Evolutionary conservation across 495 filamentous ascomycete genomes (phyloP), one percentile per base, ranked within the genome.

Genomic region (Xylaria intraflava): DNA sequence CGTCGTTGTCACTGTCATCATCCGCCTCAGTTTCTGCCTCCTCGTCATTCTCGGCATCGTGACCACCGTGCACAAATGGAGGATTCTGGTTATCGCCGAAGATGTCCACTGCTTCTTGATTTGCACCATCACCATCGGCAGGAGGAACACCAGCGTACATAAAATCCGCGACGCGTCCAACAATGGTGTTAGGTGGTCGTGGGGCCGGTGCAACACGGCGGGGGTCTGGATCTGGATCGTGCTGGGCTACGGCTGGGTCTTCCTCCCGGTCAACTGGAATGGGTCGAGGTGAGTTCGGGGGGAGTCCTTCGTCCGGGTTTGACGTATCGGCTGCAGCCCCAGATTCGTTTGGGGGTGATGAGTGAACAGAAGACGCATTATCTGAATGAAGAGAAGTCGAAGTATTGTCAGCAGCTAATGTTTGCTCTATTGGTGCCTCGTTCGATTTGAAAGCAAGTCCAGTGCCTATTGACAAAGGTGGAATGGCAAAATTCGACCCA

Each of bases 81-180:
- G 53, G 61, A 20, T 65, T 68, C 31, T 71, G 71, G 29, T 81
- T 75, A 16, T 67, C 65, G 41, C 49, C 67, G 22, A 70, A 68
- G 4, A 66, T 70, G 27, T 72, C 76, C 0, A 62, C 62, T 9
- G 69, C 63, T 17, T 75, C 67, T 2, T 67, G 69, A 45, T 67
- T 62, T 17, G 69, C 57, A 17, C 47, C 62, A 29, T 75, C 67
- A 7, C 38, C 42, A 27, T 49, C 58, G 0, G 46, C 51, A 38
- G 31, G 46, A 11, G 65, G 58, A 14, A 69, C 57, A 19, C 61
- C 58, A 22, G 59, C 65, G 68, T 69, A 77, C 75, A 78, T 78
- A 50, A 78, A 78, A 42, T 78, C 71, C n/a, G 74, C 64, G 8
- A 78, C 58, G 1, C 62, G 53, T 3, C 64, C 64, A n/a, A 64